Evolutionary conservation across 1,284 basidiomycete species (phyloP).

Genomic region (Wolfiporia cocos): DNA sequence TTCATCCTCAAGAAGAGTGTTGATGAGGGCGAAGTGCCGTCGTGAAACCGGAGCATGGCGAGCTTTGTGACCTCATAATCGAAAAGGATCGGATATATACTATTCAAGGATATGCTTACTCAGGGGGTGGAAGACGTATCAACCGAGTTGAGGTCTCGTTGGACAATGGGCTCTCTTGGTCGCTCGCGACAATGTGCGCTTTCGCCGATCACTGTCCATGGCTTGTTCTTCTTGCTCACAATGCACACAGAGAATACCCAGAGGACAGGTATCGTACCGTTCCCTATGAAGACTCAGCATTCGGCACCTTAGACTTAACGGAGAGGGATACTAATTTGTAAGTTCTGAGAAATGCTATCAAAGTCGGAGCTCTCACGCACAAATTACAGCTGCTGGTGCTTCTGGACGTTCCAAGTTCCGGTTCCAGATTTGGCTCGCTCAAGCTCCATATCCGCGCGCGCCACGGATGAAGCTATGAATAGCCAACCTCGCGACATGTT

Average conservation of each 20-base stretch:
- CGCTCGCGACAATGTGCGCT: constrained; percentile 36
- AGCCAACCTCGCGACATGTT: constrained; percentile 22
- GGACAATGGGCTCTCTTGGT: constrained; percentile 54
- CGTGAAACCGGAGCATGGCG: constrained; percentile 52
- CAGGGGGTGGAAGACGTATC: constrained; percentile 59
- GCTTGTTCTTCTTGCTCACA: neutral
- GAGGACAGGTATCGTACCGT: constrained; percentile 47
- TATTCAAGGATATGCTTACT: constrained; percentile 56
- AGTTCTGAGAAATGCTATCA: too few species aligned
- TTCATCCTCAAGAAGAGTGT: too few species aligned
- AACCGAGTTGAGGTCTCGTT: constrained; percentile 56
- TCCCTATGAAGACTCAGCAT: constrained; percentile 25
- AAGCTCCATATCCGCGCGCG: constrained; percentile 43
- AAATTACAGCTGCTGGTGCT: constrained; percentile 54
- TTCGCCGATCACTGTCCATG: neutral
- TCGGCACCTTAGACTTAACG: constrained; percentile 39
- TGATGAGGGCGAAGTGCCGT: too few species aligned
- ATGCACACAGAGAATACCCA: constrained; percentile 33
- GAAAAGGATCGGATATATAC: constrained; percentile 27
- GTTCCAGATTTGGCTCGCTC: constrained; percentile 30
- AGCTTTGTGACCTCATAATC: constrained; percentile 30
- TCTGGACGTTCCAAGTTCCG: constrained; percentile 46
- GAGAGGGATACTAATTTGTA: constrained; percentile 48
- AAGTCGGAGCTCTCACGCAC: too few species aligned
- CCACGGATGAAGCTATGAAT: constrained; percentile 41